Percentiles rank a stretch among this genome's conserved stretches.
Conservation (phyloP, 2,329 filamentous ascomycete species). For the Orbilia ellipsospora region DNA sequence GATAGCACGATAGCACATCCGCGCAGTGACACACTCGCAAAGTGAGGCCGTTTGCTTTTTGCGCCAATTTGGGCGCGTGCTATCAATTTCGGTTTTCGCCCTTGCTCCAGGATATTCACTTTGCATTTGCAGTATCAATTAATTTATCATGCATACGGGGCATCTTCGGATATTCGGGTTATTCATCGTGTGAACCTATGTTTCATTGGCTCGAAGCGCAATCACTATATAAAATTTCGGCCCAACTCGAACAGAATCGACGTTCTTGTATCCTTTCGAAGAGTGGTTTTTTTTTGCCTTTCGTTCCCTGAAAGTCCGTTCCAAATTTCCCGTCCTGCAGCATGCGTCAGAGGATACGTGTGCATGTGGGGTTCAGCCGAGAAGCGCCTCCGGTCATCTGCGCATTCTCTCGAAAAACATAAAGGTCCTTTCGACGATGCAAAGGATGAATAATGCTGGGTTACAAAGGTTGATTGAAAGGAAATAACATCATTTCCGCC, state of each 20-base stretch:
- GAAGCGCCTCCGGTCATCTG: constrained; percentile 30
- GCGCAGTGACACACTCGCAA: neutral
- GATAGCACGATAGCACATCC: constrained; percentile 5
- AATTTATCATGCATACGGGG: too few species aligned
- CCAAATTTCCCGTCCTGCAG: constrained; percentile 28
- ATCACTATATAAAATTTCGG: too few species aligned
- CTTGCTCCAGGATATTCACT: too few species aligned
- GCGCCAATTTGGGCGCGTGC: too few species aligned
- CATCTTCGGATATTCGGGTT: too few species aligned
- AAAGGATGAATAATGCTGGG: neutral
- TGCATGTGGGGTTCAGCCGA: constrained; percentile 34
- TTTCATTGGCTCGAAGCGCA: too few species aligned
- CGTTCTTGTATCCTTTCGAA: too few species aligned
- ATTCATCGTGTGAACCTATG: too few species aligned
- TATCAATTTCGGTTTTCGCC: too few species aligned
- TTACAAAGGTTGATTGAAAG: neutral
- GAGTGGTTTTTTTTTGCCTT: neutral
- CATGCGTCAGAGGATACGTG: constrained; percentile 35
- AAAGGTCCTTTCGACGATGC: neutral
- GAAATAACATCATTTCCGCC: neutral
- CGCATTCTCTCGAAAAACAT: neutral
- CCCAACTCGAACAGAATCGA: too few species aligned
- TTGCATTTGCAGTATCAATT: too few species aligned
- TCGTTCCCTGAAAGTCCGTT: constrained; percentile 6
- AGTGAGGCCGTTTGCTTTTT: too few species aligned